Conservation (phyloP, 208 protist genomes). For the Angomonas deanei region DNA sequence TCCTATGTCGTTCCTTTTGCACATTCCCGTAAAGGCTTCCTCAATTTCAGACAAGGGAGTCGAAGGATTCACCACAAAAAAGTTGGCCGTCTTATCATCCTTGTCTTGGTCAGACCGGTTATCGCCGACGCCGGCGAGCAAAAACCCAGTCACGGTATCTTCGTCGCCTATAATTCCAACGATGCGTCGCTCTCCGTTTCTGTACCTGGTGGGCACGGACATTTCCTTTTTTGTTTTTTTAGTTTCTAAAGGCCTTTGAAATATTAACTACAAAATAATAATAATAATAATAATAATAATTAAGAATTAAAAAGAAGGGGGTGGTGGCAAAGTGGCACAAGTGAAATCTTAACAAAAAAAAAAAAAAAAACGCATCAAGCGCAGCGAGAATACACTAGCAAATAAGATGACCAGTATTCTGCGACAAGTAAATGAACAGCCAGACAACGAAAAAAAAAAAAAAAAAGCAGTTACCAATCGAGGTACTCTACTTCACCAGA, state of each 20-base stretch:
- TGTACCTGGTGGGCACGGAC: conserved; percentile 30
- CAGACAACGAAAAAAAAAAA: no score
- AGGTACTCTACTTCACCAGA: no score
- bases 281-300: conserved; percentile 9
- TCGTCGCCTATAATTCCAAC: conserved; percentile 92
- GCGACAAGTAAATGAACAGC: no score
- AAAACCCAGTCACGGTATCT: conserved; percentile 96
- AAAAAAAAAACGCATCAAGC: no score
- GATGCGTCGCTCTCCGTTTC: conserved; percentile 75
- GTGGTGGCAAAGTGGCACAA: no score
- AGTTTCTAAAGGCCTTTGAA: background rate
- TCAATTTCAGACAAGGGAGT: conserved; percentile 91
- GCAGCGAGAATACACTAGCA: no score
- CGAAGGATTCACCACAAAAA: conserved; percentile 86
- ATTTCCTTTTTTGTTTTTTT: conserved; percentile 14
- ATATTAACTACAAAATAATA: conserved; percentile 4
- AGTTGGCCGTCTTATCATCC: conserved; percentile 65
- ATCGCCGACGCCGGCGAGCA: conserved; percentile 94
- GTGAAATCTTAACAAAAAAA: no score
- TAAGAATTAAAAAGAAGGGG: no score
- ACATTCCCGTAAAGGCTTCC: conserved; percentile 90
- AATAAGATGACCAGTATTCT: no score
- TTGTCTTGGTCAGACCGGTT: conserved; percentile 45
- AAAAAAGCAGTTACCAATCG: no score
- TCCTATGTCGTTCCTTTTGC: conserved; percentile 83